Percentiles rank a stretch among this genome's conserved stretches.
phyloP scores from a whole-genome alignment of 495 filamentous ascomycete species.

The Astrothelium macrocarpum region DNA sequence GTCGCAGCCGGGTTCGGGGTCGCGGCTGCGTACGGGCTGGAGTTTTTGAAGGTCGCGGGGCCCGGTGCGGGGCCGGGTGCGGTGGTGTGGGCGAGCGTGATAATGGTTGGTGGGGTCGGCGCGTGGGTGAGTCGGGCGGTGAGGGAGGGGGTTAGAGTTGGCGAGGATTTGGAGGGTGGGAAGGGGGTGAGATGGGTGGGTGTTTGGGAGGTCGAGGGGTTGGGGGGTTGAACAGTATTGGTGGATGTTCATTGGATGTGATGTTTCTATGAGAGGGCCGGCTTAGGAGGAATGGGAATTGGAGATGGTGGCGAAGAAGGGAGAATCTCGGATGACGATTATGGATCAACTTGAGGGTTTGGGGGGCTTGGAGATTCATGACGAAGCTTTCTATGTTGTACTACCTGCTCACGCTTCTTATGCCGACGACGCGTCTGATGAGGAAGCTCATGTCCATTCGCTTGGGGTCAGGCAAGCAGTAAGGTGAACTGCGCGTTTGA shows the following conservation, averaged over 20 bases:
- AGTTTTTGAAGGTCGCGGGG: not conserved
- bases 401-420: not conserved
- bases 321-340: too few relatives aligned
- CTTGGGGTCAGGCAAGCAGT: too few relatives aligned
- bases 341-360: too few relatives aligned
- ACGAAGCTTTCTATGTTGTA: too few relatives aligned
- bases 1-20: not conserved
- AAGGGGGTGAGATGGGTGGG: not conserved
- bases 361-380: too few relatives aligned
- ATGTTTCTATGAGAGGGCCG: not conserved
- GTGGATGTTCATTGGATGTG: not conserved
- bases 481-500: too few relatives aligned
- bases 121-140: not conserved
- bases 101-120: not conserved
- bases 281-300: not conserved
- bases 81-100: not conserved
- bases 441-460: not conserved
- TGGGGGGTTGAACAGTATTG: not conserved
- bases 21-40: not conserved
- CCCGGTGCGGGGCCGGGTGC: not conserved
- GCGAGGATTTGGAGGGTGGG: not conserved
- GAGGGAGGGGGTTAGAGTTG: constrained; percentile 1
- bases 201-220: not conserved
- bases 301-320: not conserved
- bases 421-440: not conserved